Evolutionary conservation across 768 basidiomycete species (phyloP), one percentile per base, ranked within the genome.

Genomic region (Zangia roseola): DNA sequence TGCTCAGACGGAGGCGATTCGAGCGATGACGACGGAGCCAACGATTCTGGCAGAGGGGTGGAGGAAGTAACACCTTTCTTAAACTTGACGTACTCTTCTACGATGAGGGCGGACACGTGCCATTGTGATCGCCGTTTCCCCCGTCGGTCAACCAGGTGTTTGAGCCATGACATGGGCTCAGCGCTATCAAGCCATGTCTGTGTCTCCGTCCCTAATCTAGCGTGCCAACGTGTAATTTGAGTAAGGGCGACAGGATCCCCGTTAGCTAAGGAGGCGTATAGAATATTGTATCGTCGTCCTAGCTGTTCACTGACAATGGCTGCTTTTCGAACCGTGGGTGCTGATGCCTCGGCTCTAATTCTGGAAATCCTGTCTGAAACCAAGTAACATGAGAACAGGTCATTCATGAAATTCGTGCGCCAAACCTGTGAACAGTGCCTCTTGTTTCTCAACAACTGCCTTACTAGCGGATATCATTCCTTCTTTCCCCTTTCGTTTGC

Each of bases 81-180:
- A 5, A 73, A 69, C 53, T 74, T 77, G 19, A 76, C 49, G 57
- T 81, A 88, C 61, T 88, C 82, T 63, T 89, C 84, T 52, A 84
- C 72, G 12, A 86, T 77, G 43, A 85, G 69, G 4, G 88, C 87
- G 9, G 87, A 81, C 40, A 89, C 60, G 61, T 82, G 73, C 82
- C 85, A 83, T 4, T 75, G 76, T 34, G 77, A 73, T 35, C 78
- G 74, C 41, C 60, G 70, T 38, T 57, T 62, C 34, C 65, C 65
- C 45, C 62, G 74, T 51, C 72, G 80, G 40, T 83, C 78, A 40
- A 81, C 69, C 53, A 77, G 60, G 49, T 88, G 84, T 57, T 81
- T 85, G 24, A 89, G 68, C 88, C 88, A 91, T 7, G 82, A 81
- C 39, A 86, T 72, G 7, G 88, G 85, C 59, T 91, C 88, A 0